Evolutionary conservation across 257 asterid genomes (phyloP).

Genomic region (Thymus mandschuricus): DNA sequence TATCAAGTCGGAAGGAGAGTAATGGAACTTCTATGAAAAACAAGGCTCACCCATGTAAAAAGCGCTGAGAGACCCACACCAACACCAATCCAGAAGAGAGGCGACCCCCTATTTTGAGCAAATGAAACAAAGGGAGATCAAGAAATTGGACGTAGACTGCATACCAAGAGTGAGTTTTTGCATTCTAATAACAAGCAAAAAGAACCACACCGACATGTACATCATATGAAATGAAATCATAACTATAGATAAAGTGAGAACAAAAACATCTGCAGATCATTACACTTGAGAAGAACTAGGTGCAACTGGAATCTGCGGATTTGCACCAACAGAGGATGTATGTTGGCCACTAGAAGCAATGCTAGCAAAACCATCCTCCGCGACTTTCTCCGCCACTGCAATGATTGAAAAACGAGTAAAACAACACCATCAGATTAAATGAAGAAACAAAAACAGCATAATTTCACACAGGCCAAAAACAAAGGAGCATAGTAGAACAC

Average conservation of each 20-base stretch:
- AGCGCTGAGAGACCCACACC: conserved; percentile 95
- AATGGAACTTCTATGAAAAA: conserved; percentile 11
- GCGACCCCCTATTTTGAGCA: conserved; percentile 68
- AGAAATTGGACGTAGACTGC: not conserved
- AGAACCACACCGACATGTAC: too few species aligned
- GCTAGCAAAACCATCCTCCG: conserved; percentile 63
- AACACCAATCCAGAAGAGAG: conserved; percentile 95
- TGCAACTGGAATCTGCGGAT: conserved; percentile 67
- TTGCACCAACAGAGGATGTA: conserved; percentile 83
- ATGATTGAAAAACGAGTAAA: conserved; percentile 18
- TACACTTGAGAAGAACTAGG: conserved; percentile 78
- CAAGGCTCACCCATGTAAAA: conserved; percentile 77
- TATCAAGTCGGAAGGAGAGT: conserved; percentile 22
- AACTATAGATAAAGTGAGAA: conserved; percentile 20
- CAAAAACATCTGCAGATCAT: conserved; percentile 26
- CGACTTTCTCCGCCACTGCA: conserved; percentile 49
- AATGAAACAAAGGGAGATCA: conserved; percentile 25
- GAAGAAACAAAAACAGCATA: not conserved
- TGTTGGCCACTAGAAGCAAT: conserved; percentile 62
- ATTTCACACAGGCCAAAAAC: too few species aligned
- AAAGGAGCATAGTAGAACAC: too few species aligned
- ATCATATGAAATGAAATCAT: too few species aligned
- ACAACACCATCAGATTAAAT: conserved; percentile 18
- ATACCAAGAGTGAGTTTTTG: conserved; percentile 25
- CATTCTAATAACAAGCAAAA: not conserved